A percentile compares a stretch with the other conserved stretches of the same genome.
Conservation (phyloP, 441 rosid species). For the Populus hybrid region DNA sequence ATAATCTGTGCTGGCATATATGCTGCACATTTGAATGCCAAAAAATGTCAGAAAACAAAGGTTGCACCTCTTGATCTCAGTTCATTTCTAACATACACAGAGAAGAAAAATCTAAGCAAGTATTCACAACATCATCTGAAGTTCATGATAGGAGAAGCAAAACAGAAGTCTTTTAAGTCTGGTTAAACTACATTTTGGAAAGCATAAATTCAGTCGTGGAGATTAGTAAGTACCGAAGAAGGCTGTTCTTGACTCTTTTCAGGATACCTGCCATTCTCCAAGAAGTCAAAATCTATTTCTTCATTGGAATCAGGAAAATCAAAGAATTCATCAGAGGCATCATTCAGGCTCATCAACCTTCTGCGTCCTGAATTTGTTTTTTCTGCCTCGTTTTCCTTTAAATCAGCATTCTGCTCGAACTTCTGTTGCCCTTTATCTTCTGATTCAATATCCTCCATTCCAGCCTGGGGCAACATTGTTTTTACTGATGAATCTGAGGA, state of each 20-base stretch:
- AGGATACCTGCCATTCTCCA: slow-evolving; percentile 45
- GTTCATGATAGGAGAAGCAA: background rate
- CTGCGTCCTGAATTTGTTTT: slow-evolving; percentile 36
- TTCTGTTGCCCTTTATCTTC: slow-evolving; percentile 24
- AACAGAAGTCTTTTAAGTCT: background rate
- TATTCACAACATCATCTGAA: background rate
- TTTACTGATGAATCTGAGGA: slow-evolving; percentile 36
- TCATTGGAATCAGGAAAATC: slow-evolving; percentile 74
- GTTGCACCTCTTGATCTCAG: background rate
- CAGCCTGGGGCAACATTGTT: slow-evolving; percentile 23
- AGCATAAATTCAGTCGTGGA: background rate
- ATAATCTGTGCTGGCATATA: slow-evolving; percentile 36
- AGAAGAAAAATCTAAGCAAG: background rate
- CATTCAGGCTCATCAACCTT: slow-evolving; percentile 54
- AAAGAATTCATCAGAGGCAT: slow-evolving; percentile 80
- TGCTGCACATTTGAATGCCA: slow-evolving; percentile 31
- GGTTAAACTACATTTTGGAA: background rate
- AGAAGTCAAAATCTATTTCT: slow-evolving; percentile 33
- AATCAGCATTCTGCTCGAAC: slow-evolving; percentile 16
- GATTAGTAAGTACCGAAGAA: slow-evolving; percentile 37
- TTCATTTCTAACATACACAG: background rate
- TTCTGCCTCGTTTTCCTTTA: slow-evolving; percentile 38
- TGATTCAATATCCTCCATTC: slow-evolving; percentile 25
- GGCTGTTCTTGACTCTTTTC: slow-evolving; percentile 34
- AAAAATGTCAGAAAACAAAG: background rate